Percentiles rank a stretch among this genome's conserved stretches.
phyloP scores from a whole-genome alignment of 2,329 filamentous ascomycete species.

The Amphichorda felina region DNA sequence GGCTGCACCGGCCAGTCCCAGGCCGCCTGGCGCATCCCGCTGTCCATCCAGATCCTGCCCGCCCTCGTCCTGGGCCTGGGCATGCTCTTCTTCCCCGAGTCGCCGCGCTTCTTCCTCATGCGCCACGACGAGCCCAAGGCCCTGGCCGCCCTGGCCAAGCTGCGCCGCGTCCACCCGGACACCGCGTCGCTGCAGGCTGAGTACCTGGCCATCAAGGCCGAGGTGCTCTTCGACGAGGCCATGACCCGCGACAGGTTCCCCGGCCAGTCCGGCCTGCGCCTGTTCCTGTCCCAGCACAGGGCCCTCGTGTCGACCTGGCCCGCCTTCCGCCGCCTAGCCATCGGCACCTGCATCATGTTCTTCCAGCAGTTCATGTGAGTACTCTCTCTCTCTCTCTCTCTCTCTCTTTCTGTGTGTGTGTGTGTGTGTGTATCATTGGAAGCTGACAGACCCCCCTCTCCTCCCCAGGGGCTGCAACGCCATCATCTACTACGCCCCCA shows the following conservation, averaged over 20 bases:
- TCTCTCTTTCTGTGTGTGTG: not conserved
- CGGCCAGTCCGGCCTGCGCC: constrained; percentile 13
- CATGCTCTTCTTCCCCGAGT: constrained; percentile 37
- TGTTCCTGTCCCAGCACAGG: constrained; percentile 18
- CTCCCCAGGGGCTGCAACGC: constrained; percentile 25
- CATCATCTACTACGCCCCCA: constrained; percentile 35
- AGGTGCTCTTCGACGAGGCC: constrained; percentile 22
- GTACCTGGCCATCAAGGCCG: constrained; percentile 22
- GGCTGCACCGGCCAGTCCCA: constrained; percentile 30
- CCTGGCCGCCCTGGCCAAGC: constrained; percentile 14
- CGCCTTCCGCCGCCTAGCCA: constrained; percentile 30
- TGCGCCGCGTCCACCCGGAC: constrained; percentile 19
- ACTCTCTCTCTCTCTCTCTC: no score
- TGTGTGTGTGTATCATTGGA: no score
- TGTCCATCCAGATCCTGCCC: constrained; percentile 40
- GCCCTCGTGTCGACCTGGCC: constrained; percentile 16
- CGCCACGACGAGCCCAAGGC: constrained; percentile 16
- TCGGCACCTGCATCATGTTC: constrained; percentile 43
- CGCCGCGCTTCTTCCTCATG: constrained; percentile 21
- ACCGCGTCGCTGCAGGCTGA: constrained; percentile 16
- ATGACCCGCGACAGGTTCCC: constrained; percentile 15
- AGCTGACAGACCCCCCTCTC: no score
- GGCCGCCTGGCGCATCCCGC: constrained; percentile 32
- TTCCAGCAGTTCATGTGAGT: constrained; percentile 35
- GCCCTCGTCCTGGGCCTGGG: constrained; percentile 41